Conservation (phyloP, 2,329 filamentous ascomycete genomes). For the Leptographium lundbergii region DNA sequence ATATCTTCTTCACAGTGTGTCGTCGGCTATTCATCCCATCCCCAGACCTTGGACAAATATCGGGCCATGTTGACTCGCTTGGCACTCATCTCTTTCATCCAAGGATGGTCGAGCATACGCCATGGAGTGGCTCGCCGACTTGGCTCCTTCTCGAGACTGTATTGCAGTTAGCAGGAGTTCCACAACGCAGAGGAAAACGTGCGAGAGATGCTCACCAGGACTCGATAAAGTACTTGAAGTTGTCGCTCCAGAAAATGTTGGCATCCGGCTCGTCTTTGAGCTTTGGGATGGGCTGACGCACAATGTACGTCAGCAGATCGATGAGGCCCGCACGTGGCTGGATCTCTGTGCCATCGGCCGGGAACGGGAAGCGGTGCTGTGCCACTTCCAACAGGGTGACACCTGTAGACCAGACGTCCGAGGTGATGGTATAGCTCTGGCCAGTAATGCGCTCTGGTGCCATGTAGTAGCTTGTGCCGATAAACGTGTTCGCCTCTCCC, state of each 20-base stretch:
- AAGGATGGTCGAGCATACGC: conserved; percentile 98
- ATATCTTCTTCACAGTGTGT: background rate
- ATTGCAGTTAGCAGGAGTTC: conserved; percentile 4
- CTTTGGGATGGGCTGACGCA: conserved; percentile 86
- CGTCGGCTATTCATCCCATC: conserved; percentile 51
- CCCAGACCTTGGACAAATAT: conserved; percentile 92
- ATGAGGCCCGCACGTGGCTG: conserved; percentile 87
- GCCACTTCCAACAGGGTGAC: conserved; percentile 98
- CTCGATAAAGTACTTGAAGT: conserved; percentile 98
- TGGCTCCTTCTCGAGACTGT: conserved; percentile 86
- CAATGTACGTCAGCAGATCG: conserved; percentile 93
- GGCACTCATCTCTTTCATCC: conserved; percentile 92
- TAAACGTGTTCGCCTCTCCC: conserved; percentile 96
- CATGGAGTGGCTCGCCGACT: conserved; percentile 80
- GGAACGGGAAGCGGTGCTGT: conserved; percentile 96
- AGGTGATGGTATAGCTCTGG: conserved; percentile 96
- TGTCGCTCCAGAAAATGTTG: conserved; percentile 87
- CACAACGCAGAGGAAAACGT: conserved; percentile 5
- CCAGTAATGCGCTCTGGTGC: conserved; percentile 95
- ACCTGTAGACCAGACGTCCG: conserved; percentile 94
- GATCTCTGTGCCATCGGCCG: conserved; percentile 90
- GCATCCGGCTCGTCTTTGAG: conserved; percentile 88
- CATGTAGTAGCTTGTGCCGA: conserved; percentile 99
- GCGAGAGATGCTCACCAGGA: conserved; percentile 63
- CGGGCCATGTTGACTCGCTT: conserved; percentile 97